Conservation (phyloP, 176 grass and related monocot genomes). For the Zizania latifolia region DNA sequence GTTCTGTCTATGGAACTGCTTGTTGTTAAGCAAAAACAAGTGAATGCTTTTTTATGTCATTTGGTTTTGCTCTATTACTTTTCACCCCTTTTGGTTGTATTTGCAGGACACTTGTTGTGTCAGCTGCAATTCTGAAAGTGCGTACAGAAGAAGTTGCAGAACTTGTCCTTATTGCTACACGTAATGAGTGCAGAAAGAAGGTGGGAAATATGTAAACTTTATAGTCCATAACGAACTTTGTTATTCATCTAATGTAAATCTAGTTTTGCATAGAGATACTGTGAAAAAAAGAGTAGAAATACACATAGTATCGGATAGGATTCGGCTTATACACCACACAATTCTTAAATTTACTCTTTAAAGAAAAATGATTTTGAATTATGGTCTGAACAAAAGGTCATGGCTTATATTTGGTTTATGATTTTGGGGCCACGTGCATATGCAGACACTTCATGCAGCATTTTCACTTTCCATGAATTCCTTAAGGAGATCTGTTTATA, state of each 20-base stretch:
- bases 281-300: background rate
- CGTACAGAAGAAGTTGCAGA: slow-evolving; percentile 44
- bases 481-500: no score
- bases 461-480: no score
- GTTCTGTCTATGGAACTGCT: no score
- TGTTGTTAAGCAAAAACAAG: background rate
- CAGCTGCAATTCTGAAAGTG: slow-evolving; percentile 59
- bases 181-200: slow-evolving; percentile 36
- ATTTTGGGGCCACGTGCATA: background rate
- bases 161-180: slow-evolving; percentile 48
- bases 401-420: background rate
- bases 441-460: no score
- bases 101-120: slow-evolving; percentile 40
- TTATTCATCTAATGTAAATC: slow-evolving; percentile 10
- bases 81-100: background rate
- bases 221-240: background rate
- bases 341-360: no score
- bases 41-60: background rate
- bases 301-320: background rate
- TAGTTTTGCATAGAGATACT: slow-evolving; percentile 4
- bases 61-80: background rate
- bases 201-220: no score
- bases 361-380: slow-evolving; percentile 18
- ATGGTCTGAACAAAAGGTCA: slow-evolving; percentile 5
- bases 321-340: no score